A percentile compares a stretch with the other conserved stretches of the same genome.
Conservation (phyloP, 129 eudicot species). For the Daucus carota region DNA sequence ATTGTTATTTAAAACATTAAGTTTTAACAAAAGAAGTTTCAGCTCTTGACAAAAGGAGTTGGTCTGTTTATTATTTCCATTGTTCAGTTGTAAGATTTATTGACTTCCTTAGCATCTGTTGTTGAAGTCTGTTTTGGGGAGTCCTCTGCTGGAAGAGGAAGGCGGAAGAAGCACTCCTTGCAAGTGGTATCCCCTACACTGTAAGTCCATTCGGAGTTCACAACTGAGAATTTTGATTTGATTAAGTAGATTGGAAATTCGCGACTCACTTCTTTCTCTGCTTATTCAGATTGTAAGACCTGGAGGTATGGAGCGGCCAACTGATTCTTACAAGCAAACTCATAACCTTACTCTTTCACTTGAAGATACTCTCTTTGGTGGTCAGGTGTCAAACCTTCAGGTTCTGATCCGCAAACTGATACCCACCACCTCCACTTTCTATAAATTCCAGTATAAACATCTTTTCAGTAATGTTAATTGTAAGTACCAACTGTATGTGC, state of each 20-base stretch:
- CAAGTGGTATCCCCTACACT: conserved; percentile 96
- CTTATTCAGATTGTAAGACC: conserved; percentile 90
- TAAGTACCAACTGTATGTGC: not conserved
- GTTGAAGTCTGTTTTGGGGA: conserved; percentile 87
- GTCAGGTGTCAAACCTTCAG: conserved; percentile 93
- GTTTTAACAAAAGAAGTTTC: not conserved
- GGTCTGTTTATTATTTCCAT: conserved; percentile 6
- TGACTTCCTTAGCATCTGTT: conserved; percentile 14
- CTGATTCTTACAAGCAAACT: conserved; percentile 91
- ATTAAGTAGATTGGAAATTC: conserved; percentile 1
- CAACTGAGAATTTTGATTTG: conserved; percentile 9
- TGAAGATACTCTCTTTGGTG: conserved; percentile 91
- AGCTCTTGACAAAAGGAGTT: conserved; percentile 8
- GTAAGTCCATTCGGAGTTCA: conserved; percentile 43
- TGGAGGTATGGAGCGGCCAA: conserved; percentile 98
- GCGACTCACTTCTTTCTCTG: not conserved
- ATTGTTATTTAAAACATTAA: not conserved
- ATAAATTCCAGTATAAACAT: conserved; percentile 3
- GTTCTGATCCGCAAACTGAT: conserved; percentile 31
- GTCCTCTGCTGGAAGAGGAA: conserved; percentile 91
- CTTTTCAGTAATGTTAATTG: not conserved
- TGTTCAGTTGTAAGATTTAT: conserved; percentile 8
- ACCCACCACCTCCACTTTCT: not conserved
- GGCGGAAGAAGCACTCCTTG: conserved; percentile 93
- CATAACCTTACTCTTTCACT: conserved; percentile 68